phyloP scores from a whole-genome alignment of 768 basidiomycete species.

The Agaricus blazei region DNA sequence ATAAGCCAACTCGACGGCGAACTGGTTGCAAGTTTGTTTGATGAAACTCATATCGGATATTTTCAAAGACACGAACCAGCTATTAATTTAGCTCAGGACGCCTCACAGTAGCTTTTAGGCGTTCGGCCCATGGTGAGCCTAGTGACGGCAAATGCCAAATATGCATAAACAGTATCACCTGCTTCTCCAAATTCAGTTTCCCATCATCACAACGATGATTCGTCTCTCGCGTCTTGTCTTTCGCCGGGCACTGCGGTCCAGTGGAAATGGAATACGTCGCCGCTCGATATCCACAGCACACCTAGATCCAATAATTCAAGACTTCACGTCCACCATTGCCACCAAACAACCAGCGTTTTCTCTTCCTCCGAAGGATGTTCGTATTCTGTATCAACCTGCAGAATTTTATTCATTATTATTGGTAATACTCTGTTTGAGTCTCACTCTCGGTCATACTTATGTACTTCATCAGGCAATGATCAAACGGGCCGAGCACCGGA shows the following conservation, averaged over 20 bases:
- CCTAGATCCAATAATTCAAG: conserved; percentile 23
- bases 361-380: conserved; percentile 34
- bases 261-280: not conserved
- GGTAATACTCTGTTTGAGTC: conserved; percentile 29
- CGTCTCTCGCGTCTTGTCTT: conserved; percentile 38
- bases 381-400: conserved; percentile 38
- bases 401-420: conserved; percentile 35
- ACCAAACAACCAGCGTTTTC: conserved; percentile 37
- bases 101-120: too few relatives aligned
- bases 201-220: conserved; percentile 17
- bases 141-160: conserved; percentile 4
- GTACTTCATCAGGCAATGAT: conserved; percentile 59
- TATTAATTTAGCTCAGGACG: too few relatives aligned
- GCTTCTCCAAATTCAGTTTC: not conserved
- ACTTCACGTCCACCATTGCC: conserved; percentile 23
- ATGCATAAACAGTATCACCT: conserved; percentile 4
- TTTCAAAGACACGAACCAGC: too few relatives aligned
- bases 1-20: not conserved
- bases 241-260: conserved; percentile 1
- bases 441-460: not conserved
- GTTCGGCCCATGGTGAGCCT: not conserved
- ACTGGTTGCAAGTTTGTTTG: too few relatives aligned
- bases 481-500: conserved; percentile 63
- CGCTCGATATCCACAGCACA: conserved; percentile 7
- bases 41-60: too few relatives aligned